Conservation (phyloP, 768 basidiomycete species). For the Multifurca ochricompacta region DNA sequence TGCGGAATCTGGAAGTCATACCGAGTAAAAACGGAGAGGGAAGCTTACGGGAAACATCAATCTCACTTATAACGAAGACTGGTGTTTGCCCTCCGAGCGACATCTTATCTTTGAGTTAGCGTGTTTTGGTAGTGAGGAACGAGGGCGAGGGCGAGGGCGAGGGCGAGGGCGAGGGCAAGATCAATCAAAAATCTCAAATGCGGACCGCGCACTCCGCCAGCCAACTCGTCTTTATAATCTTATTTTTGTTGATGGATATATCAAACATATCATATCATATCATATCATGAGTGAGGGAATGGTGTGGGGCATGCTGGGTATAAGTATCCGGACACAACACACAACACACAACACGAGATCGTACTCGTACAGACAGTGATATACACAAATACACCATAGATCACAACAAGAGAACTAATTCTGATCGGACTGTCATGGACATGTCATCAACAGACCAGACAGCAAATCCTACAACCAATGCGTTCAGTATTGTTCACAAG, state of each 20-base stretch:
- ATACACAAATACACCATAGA: background rate
- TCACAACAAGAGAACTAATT: background rate
- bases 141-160: background rate
- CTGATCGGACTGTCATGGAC: background rate
- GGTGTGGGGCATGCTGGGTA: background rate
- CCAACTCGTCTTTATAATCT: too few relatives aligned
- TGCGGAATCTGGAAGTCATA: constrained; percentile 64
- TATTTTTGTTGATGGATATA: too few relatives aligned
- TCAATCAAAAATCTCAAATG: background rate
- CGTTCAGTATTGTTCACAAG: background rate
- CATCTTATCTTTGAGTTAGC: constrained; percentile 22
- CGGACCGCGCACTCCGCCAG: background rate
- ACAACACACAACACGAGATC: background rate
- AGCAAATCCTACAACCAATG: constrained; percentile 2
- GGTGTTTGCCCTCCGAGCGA: constrained; percentile 53
- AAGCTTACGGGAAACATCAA: background rate
- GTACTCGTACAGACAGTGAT: background rate
- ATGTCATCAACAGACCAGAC: constrained; percentile 15
- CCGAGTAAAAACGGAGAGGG: background rate
- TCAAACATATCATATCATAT: too few relatives aligned
- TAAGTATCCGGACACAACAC: background rate
- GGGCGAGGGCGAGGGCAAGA: background rate
- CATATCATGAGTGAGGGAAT: background rate
- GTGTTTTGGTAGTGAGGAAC: background rate
- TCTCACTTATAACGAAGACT: constrained; percentile 76